Base-by-base conservation (phyloP, 148 eudicot species). In the Silene uniflora region DNA sequence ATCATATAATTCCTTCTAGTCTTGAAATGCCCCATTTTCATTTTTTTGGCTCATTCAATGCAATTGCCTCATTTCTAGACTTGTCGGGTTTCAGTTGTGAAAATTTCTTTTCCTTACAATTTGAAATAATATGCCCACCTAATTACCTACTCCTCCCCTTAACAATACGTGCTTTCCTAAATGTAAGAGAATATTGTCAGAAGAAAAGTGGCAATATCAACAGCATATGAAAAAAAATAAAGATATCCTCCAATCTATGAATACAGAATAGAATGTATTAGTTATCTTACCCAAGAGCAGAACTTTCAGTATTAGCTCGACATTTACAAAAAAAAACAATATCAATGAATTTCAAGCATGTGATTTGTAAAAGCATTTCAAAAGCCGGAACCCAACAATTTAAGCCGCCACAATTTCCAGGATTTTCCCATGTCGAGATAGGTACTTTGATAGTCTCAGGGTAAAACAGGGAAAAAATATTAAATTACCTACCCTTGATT, bases 401-500 rank as follows among this genome's bases (percentile, higher is more conserved):
- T 60, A 39, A 17, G 7, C 10, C 35, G 47, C 23, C n/a, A 18
- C 4, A 67, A 67, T 32, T 13, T 67, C 22, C 22, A 67, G 17
- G 54, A 47, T 67, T 67, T 67, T 3, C 54, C 72, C 24, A 19
- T 35, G 3, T 55, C 4, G 5, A 10, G 24, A 52, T 14, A 42
- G 54, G 16, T 17, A 74, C 23, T 21, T 27, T 69, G 24, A 65
- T 61, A 59, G 59, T 7, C 64, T 19, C 2, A 0, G 29, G 52
- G 10, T 54, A 25, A 55, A 44, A 2, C 54, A 19, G 47, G 29
- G 24, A 54, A 39, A 39, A 35, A 44, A 13, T 72, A 42, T 24
- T 25, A 46, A 44, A 62, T 24, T n/a, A 76, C 89, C 75, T 86
- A 92, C 99, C 91, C 74, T 84, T 69, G 79, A 81, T 69, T 85